Base-by-base conservation (phyloP, 1,284 basidiomycete species). In the Pyrrhoderma noxium region DNA sequence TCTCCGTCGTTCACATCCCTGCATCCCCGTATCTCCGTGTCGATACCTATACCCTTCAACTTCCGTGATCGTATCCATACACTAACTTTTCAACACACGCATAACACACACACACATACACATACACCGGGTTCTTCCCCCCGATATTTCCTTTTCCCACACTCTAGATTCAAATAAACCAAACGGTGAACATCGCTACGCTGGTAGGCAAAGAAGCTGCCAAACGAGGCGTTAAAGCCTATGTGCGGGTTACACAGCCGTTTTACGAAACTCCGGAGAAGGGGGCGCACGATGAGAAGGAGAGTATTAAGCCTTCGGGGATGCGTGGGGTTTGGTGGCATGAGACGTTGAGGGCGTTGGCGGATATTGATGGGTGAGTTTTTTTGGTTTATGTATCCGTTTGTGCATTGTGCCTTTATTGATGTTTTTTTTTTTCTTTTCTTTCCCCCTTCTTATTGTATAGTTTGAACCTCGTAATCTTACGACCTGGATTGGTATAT, bases 241-340 rank as follows among this genome's bases (percentile, higher is more conserved):
- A 89, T 61, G 76, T 92, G 55, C 81, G 90, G 45, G 68, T 93
- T 27, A 85, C 87, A 52, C 84, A 82, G 45, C 86, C 89, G 16
- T 91, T 85, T 65, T 93, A 93, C 67, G 83, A 89, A 59, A 85
- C 85, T 25, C 72, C 79, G 3, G 77, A 77, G 54, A 89, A 85
- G 65, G 72, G 76, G 22, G 60, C 73, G 11, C 79, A 85, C 56
- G 70, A 77, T 44, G 91, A 93, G 70, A 84, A 80, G 62, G 82
- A 87, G 53, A 82, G 86, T 54, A 68, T 85, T 35, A 85, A 85
- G 61, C 90, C 91, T 0, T 71, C 77, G 45, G 85, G 82, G 27
- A 75, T 81, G 3, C 70, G 84, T 49, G 90, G 91, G 9, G 79
- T 74, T 19, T 94, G 91, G 91, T 93, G 91, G 89, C 90, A 93